Evolutionary conservation across 768 basidiomycete genomes (phyloP), one percentile per base, ranked within the genome.

Genomic region (Mycena filopes): DNA sequence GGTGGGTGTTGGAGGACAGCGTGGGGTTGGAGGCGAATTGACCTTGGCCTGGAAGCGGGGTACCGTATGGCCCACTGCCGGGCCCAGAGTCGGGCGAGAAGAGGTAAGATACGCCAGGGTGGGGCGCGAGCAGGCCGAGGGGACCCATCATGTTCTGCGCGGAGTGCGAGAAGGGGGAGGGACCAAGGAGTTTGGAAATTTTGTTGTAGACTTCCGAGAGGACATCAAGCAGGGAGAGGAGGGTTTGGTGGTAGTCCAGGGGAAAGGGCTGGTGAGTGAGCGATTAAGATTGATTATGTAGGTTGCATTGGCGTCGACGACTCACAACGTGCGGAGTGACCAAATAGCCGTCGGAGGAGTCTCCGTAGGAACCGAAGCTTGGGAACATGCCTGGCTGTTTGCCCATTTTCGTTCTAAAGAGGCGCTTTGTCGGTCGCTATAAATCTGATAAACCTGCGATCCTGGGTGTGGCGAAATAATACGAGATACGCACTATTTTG

Each of bases 171-270:
- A 94, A 90, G 0, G 90, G 89, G 0, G 93, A 93, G 5, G 94
- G 91, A 0, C 94, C 94, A 25, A 97, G 88, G 55, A 94, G 86
- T 72, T 89, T 89, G 11, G 86, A 86, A 42, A 97, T 91, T 77
- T 94, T 95, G 77, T 92, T 89, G 81, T 96, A 97, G 31, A 94
- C 88, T 73, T 95, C 94, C 20, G 93, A 92, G 42, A 96, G 85
- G 50, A 96, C 91, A 73, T 96, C 95, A 56, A 95, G 88, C 28
- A 95, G 87, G 36, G 95, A 94, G 56, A 95, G 86, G 38, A 96
- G 86, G 12, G 92, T 93, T 78, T 96, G 92, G 69, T 93, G 90
- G 74, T 97, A 96, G 76, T 96, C 95, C 58, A 96, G 76, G 3
- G 90, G 81, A 77, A 96, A 96, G n/a, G 95, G 92, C 94, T 95